Evolutionary conservation across 176 grass and related monocot genomes (phyloP).

Genomic region (Hordeum vulgare): DNA sequence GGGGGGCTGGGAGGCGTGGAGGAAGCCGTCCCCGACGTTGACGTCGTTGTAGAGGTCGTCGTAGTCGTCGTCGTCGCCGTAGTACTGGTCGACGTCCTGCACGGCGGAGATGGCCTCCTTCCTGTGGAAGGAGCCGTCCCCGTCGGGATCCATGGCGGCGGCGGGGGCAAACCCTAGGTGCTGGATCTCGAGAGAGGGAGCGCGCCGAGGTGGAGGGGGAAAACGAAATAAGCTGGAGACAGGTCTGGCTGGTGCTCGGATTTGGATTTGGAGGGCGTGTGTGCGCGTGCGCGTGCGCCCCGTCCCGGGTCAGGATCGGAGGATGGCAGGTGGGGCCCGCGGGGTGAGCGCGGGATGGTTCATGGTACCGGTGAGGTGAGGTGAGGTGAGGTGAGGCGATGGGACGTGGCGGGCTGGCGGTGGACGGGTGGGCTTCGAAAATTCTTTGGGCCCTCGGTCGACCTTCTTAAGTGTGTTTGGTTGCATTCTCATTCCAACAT

Average conservation of each 20-base stretch:
- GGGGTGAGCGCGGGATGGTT: conserved; percentile 1
- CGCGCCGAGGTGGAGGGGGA: background rate
- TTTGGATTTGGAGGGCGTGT: background rate
- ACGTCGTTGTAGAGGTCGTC: conserved; percentile 75
- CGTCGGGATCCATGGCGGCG: conserved; percentile 31
- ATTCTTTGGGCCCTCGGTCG: no score
- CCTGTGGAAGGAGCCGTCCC: conserved; percentile 41
- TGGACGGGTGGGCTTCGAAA: no score
- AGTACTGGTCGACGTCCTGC: conserved; percentile 68
- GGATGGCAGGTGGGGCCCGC: background rate
- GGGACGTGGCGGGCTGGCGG: background rate
- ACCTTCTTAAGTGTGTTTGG: no score
- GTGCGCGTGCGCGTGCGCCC: background rate
- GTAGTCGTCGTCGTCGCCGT: conserved; percentile 81
- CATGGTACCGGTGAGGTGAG: background rate
- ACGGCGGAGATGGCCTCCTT: conserved; percentile 63
- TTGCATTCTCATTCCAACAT: no score
- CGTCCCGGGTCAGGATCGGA: background rate
- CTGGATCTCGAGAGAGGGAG: conserved; percentile 1
- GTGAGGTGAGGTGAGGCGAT: no score
- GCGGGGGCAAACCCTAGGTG: conserved; percentile 2
- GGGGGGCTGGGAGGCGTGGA: conserved; percentile 25
- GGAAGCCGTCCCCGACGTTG: conserved; percentile 68
- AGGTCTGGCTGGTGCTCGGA: background rate
- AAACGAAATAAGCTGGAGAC: background rate